Evolutionary conservation across 78 protist species (phyloP), one percentile per base, ranked within the genome.

Genomic region (Dictyostelium intermedium): DNA sequence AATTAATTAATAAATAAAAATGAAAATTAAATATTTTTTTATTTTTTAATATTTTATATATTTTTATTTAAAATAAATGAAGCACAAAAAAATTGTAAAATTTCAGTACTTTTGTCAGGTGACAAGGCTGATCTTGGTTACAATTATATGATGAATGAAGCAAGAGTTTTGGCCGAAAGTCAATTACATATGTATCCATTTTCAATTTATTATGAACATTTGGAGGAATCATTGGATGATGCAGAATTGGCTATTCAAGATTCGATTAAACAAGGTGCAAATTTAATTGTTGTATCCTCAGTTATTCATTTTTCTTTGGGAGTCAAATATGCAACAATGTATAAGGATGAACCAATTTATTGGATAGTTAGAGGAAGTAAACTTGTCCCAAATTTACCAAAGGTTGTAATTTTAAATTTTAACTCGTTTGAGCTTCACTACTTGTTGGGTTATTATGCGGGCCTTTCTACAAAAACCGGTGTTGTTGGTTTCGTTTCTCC

Each of bases 61-160:
- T 66, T 66, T 63, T 27, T 66, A 27, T 66, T 27, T 25, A 66
- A 66, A 66, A 1, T 27, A 66, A 66, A 27, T 66, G 9, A 61
- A 61, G 35, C 13, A 11, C 39, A 66, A 66, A 66, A 66, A 66
- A 66, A 34, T 16, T 77, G 82, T 41, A 35, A 77, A 41, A 41
- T 77, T 7, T 35, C 82, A 10, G 34, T 77, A 23, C 45, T 77
- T 18, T 25, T 77, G 1, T 41, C 63, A 0, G 82, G 82, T 77
- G 82, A 80, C 50, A 47, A 23, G 13, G 2, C 32, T 9, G 63
- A 80, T 80, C 25, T 80, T 18, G 85, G 92, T 18, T 86, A 73
- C 25, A 86, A 86, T 76, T 41, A 32, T 32, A 86, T 86, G 92
- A 56, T 86, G 23, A 86, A 86, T 39, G 83, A 86, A 25, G 92